A percentile compares a stretch with the other conserved stretches of the same genome.
These are phyloP conservation scores for Delitschia confertaspora DNA, from an alignment of 495 filamentous ascomycete genomes.

Conservation along the genomic window DNA sequence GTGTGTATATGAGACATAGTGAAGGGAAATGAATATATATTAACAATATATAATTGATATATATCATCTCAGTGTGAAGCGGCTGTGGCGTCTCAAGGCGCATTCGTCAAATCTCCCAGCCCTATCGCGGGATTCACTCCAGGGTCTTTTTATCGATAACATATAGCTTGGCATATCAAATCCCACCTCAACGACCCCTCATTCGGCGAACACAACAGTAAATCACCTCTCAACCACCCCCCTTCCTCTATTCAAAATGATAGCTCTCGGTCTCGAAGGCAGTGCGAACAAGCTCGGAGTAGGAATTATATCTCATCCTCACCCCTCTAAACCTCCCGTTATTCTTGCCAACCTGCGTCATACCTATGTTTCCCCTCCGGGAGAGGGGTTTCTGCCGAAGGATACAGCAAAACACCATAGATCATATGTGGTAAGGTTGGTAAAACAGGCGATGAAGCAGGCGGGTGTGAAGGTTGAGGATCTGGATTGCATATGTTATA, in stretches of 20 bases:
- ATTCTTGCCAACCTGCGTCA: constrained; percentile 92
- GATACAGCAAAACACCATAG: constrained; percentile 92
- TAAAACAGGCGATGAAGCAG: constrained; percentile 65
- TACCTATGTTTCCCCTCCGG: constrained; percentile 85
- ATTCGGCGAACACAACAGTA: background rate
- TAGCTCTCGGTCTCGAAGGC: constrained; percentile 90
- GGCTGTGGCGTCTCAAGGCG: too few species aligned
- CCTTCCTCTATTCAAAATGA: constrained; percentile 42
- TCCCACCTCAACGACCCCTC: constrained; percentile 3
- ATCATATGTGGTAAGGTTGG: constrained; percentile 67
- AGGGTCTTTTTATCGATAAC: constrained; percentile 9
- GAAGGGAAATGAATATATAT: too few species aligned
- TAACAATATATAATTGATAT: too few species aligned
- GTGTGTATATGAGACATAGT: too few species aligned
- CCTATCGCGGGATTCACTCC: background rate
- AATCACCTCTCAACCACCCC: background rate
- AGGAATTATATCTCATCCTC: constrained; percentile 75
- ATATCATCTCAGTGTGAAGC: too few species aligned
- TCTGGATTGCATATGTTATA: constrained; percentile 90
- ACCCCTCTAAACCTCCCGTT: constrained; percentile 46
- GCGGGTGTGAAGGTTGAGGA: constrained; percentile 54
- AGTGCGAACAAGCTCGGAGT: constrained; percentile 97
- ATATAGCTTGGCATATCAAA: constrained; percentile 7
- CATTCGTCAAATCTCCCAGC: too few species aligned
- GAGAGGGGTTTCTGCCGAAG: constrained; percentile 91